Conservation (phyloP, 2,329 filamentous ascomycete species). For the Pseudogymnoascus sp. region DNA sequence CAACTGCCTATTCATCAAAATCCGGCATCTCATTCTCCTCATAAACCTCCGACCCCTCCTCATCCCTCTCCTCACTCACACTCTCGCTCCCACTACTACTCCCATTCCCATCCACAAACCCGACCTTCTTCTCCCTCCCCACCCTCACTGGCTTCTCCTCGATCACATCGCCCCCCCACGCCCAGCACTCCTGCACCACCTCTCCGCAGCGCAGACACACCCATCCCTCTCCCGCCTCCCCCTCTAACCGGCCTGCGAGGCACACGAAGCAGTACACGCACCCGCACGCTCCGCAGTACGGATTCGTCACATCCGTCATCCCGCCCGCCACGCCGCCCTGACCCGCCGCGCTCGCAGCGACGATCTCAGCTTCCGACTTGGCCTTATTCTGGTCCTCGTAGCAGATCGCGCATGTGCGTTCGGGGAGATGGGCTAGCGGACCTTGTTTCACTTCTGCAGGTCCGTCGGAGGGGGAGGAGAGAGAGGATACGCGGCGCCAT, state of each 20-base stretch:
- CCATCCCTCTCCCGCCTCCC: conserved; percentile 92
- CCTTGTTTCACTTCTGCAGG: conserved; percentile 51
- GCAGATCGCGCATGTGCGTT: conserved; percentile 92
- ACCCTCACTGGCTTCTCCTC: conserved; percentile 37
- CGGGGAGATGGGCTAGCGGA: conserved; percentile 77
- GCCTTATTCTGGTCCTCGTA: conserved; percentile 81
- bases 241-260: conserved; percentile 78
- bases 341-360: conserved; percentile 56
- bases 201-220: conserved; percentile 82
- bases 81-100: conserved; percentile 8
- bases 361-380: conserved; percentile 64
- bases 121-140: conserved; percentile 45
- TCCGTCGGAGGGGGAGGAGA: conserved; percentile 42
- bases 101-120: conserved; percentile 43
- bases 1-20: conserved; percentile 13
- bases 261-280: conserved; percentile 97
- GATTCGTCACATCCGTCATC: conserved; percentile 90
- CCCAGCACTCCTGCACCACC: conserved; percentile 72
- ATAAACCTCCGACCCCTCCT: conserved; percentile 27
- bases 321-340: conserved; percentile 79
- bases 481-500: conserved; percentile 72
- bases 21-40: conserved; percentile 27
- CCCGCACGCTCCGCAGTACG: conserved; percentile 84
- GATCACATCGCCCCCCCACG: conserved; percentile 86
- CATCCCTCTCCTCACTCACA: conserved; percentile 9